Evolutionary conservation across 257 asterid genomes (phyloP).

Genomic region (Gynochthodes officinalis): DNA sequence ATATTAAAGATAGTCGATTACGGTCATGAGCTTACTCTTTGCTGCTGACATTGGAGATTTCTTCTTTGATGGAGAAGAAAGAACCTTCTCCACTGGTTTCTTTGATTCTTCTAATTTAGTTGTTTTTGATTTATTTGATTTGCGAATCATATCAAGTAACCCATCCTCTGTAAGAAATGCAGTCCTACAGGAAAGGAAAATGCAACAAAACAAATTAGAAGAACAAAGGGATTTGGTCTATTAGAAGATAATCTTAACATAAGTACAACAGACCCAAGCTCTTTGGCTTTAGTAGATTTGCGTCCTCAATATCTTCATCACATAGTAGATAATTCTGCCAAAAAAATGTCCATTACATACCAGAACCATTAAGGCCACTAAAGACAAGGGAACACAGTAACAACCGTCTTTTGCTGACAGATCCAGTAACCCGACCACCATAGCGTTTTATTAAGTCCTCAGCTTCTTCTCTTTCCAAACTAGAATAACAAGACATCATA

Average conservation of each 20-base stretch:
- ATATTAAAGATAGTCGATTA: neutral
- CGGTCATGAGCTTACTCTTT: constrained; percentile 24
- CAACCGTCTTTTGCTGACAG: constrained; percentile 99
- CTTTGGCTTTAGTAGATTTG: constrained; percentile 85
- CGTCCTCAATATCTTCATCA: constrained; percentile 91
- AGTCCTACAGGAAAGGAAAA: constrained; percentile 49
- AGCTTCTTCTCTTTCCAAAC: constrained; percentile 99
- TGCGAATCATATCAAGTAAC: constrained; percentile 71
- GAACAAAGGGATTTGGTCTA: constrained; percentile 6
- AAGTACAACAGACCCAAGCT: constrained; percentile 74
- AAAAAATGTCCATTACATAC: constrained; percentile 22
- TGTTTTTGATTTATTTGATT: constrained; percentile 59
- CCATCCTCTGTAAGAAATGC: constrained; percentile 91
- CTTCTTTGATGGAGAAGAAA: constrained; percentile 60
- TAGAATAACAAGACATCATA: constrained; percentile 32
- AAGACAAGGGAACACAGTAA: constrained; percentile 23
- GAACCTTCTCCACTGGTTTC: constrained; percentile 46
- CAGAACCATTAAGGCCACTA: constrained; percentile 11
- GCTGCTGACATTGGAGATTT: constrained; percentile 39
- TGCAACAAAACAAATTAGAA: constrained; percentile 9
- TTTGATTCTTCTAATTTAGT: constrained; percentile 33
- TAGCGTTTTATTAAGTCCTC: constrained; percentile 95
- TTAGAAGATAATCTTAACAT: constrained; percentile 7
- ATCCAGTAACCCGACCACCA: constrained; percentile 98
- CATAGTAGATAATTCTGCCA: constrained; percentile 92